Evolutionary conservation across 2,329 filamentous ascomycete species (phyloP), one percentile per base, ranked within the genome.

Genomic region (Camptophora hylomeconis): DNA sequence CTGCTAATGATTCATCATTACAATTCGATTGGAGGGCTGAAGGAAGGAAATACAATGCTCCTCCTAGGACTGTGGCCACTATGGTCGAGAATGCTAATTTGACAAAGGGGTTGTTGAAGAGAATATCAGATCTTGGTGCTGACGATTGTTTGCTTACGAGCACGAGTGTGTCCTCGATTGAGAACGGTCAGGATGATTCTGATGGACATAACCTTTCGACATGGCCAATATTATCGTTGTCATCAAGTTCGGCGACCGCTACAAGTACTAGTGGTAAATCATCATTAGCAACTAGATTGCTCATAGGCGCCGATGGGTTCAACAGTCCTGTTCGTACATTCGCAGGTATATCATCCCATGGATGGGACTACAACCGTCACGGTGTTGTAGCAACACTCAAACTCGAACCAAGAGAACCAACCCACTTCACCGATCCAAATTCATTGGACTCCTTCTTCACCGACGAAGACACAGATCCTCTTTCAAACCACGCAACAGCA

Each of bases 61-160:
- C 57, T 24, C 35, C 54, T 41, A 60, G 63, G 36, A 80, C 74
- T 2, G 83, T 98, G 42, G 89, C 89, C 7, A 93, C 89, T 51
- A 98, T 98, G 87, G 81, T 76, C 22, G 92, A 98, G 63, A 98
- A 95, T 53, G 55, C 78, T 17, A 95, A 98, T 51, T 65, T 94
- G 18, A 84, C 82, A 2, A 76, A 76, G 1, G 83, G 74, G 1
- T 64, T 98, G 5, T 57, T 94, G 28, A 66, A 66, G 31, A 70
- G 79, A 9, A 65, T 94, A 19, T 64, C 76, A 7, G 69, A 80
- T 41, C 61, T 92, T 2, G 37, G 29, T 3, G 40, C 32, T 4
- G 34, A 52, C 5, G 66, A 86, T 10, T 69, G 75, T 4, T 58
- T 89, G 7, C 76, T 86, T 32, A 82, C 86, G 41, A 73, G 72